Conservation (phyloP, 1,284 basidiomycete genomes). For the Peniophora sp. region DNA sequence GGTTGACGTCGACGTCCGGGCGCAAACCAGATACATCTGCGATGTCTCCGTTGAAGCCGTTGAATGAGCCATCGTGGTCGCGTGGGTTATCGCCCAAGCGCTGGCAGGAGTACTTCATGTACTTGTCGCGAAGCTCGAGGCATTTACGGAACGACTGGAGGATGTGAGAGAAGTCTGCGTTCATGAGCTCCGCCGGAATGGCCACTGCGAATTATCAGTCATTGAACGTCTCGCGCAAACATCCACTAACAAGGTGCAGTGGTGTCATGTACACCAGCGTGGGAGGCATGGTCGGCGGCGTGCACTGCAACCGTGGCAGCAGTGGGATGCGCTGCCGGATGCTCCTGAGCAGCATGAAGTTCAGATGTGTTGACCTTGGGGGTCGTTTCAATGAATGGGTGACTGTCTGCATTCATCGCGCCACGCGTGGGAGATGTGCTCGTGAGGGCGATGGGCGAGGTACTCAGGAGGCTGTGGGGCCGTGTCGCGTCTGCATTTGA, state of each 20-base stretch:
- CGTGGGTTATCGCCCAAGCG: conserved; percentile 86
- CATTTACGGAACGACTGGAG: conserved; percentile 69
- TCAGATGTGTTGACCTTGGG: neutral
- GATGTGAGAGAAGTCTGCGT: conserved; percentile 45
- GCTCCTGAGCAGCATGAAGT: neutral
- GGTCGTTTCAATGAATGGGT: neutral
- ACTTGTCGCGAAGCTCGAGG: conserved; percentile 87
- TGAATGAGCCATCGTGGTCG: conserved; percentile 77
- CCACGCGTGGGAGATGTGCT: too few species aligned
- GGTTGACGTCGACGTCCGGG: conserved; percentile 44
- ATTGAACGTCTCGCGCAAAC: neutral
- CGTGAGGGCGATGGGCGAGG: neutral
- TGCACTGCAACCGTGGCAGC: conserved; percentile 5
- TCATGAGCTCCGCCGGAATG: conserved; percentile 31
- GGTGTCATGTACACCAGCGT: too few species aligned
- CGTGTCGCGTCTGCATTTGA: conserved; percentile 23
- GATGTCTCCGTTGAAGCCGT: conserved; percentile 46
- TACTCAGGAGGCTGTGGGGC: conserved; percentile 14
- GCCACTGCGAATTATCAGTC: conserved; percentile 8
- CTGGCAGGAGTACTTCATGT: conserved; percentile 79
- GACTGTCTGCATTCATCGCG: too few species aligned
- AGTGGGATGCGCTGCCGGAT: conserved; percentile 1
- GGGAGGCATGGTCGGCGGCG: too few species aligned
- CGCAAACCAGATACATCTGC: conserved; percentile 63
- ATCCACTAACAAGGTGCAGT: too few species aligned